Conservation (phyloP, 2,329 filamentous ascomycete species). For the Beauveria brongniartii region DNA sequence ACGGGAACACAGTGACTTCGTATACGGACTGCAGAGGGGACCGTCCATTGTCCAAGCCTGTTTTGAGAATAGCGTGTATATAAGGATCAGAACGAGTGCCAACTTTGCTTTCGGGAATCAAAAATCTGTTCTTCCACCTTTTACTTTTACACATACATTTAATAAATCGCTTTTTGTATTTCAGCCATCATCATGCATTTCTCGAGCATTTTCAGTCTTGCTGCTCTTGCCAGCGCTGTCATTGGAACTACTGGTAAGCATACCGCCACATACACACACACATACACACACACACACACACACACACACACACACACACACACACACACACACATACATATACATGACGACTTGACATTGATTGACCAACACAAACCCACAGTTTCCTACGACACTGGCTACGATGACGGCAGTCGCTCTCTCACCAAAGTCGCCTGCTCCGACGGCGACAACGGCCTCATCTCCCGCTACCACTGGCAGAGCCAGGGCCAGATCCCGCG, state of each 20-base stretch:
- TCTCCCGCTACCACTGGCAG: conserved; percentile 51
- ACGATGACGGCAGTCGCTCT: conserved; percentile 51
- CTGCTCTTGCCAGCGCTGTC: conserved; percentile 28
- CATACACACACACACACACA: too few species aligned
- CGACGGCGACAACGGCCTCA: conserved; percentile 59
- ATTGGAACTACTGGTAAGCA: background rate
- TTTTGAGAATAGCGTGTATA: background rate
- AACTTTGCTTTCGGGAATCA: too few species aligned
- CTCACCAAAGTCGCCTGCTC: conserved; percentile 56
- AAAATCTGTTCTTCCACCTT: background rate
- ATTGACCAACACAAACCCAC: background rate
- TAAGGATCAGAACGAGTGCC: background rate
- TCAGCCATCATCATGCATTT: conserved; percentile 34
- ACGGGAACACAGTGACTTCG: background rate
- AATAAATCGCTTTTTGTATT: background rate
- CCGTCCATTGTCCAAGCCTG: too few species aligned
- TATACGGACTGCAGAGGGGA: background rate
- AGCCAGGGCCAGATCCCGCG: conserved; percentile 41
- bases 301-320: too few species aligned
- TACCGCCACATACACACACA: background rate
- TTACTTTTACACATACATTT: background rate
- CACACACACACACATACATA: too few species aligned
- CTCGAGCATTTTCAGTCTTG: conserved; percentile 30
- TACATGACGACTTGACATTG: background rate
- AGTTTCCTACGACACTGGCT: conserved; percentile 66